Base-by-base conservation (phyloP, 257 asterid species). In the Penstemon newberryi region DNA sequence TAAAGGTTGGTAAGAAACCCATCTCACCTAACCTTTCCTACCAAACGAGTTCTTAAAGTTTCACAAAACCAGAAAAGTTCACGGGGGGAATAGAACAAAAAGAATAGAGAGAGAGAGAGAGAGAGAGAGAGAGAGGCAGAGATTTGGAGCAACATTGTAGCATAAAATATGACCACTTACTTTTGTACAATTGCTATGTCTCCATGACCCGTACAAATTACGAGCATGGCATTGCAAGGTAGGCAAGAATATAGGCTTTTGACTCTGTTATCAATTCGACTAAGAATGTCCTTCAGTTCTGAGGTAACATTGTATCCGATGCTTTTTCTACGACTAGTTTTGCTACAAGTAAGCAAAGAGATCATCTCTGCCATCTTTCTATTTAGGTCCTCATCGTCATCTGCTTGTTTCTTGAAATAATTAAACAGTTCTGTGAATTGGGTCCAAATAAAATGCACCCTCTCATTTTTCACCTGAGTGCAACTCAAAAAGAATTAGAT, bases 131-230 rank as follows among this genome's bases (percentile, higher is more conserved):
- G 43, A 46, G 38, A 3, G 4, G 19, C 66, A 56, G 8, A 67
- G 36, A 57, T 5, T 52, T 52, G 43, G 41, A 55, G 65, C 59
- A 56, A 58, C 52, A 77, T 55, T 55, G 15, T 49, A 7, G 15
- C 51, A 58, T 46, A 39, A 63, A 18, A 33, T 7, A 62, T 33
- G 33, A 70, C 37, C n/a, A 66, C 81, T 78, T 81, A 94, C 99
- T 93, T 87, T 53, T 87, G 89, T 51, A 89, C 99, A 56, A 80
- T 76, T 54, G 92, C 95, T 8, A 92, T 89, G 85, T 94, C 91
- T 56, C 99, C 99, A 68, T 94, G 99, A 69, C 99, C 97, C 0
- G 97, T 84, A 76, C 95, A 89, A 71, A 94, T 82, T 60, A 94
- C 73, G 49, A 91, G 87, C 97, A 94, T 94, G 56, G 95, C 77